Evolutionary conservation across 352 stramenopile species (phyloP), one percentile per base, ranked within the genome.

Genomic region (Elongisporangium prolatum): DNA sequence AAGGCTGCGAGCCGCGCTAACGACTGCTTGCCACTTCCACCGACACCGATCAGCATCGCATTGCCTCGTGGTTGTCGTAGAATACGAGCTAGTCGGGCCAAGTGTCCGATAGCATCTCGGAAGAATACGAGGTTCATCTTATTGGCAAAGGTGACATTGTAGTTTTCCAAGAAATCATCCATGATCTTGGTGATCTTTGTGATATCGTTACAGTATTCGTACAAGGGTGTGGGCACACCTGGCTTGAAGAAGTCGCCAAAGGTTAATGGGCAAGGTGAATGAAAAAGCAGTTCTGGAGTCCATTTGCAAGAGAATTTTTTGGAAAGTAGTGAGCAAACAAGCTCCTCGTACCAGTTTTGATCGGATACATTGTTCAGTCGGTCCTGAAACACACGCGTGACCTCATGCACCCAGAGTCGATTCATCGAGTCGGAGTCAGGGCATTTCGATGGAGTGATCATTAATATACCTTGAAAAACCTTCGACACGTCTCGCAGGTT

Each of bases 41-140:
- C 95, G 2, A 98, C 95, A 34, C 95, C 95, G 52, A 98, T 95
- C 1, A 98, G 82, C 87, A 98, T 97, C n/a, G 95, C 95, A 56
- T 98, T 97, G 44, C 95, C 95, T 13, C 91, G 65, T 7, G 93
- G 95, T 47, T 98, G 93, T 0, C 94, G 69, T 13, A 98, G 61
- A 52, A 98, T 96, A 3, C 95, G 84, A 3, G 83, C 79, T 7
- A 98, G 82, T 2, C 94, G 75, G 2, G 85, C 72, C 10, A 98
- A 74, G 56, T 98, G 95, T 0, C 72, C 81, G 22, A 98, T 83
- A 2, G 95, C 95, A 52, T 98, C 95, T 0, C 77, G 68, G 70
- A 98, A 98, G 66, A 98, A 98, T 0, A 98, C 95, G 18, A 98
- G 68, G 49, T 98, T 96, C 94, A 98, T 98, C 64, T 96, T 92